These are phyloP conservation scores for Casuarina cunninghamiana DNA, from an alignment of 306 rosid species.

Conservation along the genomic window DNA sequence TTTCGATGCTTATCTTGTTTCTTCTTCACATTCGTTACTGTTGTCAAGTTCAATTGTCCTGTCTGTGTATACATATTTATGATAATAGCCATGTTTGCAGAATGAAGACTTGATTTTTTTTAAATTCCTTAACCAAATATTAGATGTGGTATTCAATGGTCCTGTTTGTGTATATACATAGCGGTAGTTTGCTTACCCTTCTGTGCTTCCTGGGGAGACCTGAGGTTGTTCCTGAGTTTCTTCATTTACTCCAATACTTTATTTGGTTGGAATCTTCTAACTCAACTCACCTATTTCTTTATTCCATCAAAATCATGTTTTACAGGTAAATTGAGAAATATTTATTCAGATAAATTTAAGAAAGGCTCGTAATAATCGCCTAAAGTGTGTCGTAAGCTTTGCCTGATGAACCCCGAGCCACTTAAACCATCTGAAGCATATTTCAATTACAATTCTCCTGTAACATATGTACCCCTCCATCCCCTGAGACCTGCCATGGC, in stretches of 20 bases:
- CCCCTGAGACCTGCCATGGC: too few species aligned
- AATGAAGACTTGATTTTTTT: not conserved
- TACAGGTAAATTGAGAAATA: not conserved
- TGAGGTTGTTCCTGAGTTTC: not conserved
- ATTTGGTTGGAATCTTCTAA: not conserved
- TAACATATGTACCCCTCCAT: too few species aligned
- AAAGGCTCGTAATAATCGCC: too few species aligned
- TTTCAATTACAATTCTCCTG: too few species aligned
- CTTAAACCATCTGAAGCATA: too few species aligned
- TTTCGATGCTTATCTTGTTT: not conserved
- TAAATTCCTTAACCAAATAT: too few species aligned
- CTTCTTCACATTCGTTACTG: not conserved
- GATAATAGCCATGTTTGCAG: not conserved
- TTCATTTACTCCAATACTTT: not conserved
- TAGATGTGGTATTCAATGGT: too few species aligned
- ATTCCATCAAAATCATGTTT: not conserved
- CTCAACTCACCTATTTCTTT: not conserved
- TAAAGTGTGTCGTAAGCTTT: too few species aligned
- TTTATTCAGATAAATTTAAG: too few species aligned
- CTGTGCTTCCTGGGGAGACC: not conserved
- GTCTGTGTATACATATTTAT: slow-evolving; percentile 19
- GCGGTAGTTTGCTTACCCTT: too few species aligned
- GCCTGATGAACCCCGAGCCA: too few species aligned
- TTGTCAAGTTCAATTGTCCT: not conserved
- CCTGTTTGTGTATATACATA: too few species aligned